Evolutionary conservation across 345 rosid genomes (phyloP), one percentile per base, ranked within the genome.

Genomic region (Moringa oleifera): DNA sequence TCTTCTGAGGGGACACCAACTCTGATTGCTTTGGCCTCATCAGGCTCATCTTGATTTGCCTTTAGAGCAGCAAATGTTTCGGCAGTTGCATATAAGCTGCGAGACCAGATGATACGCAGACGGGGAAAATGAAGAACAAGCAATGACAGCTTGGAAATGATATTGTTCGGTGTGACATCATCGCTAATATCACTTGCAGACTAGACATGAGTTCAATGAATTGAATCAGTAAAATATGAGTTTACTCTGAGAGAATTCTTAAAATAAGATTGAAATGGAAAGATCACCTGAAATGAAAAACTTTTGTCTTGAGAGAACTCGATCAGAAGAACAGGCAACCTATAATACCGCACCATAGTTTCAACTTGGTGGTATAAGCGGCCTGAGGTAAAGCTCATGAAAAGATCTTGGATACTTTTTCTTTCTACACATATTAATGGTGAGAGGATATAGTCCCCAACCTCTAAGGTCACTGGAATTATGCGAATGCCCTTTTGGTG

Each of bases 221-320:
- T 59, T 55, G 68, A 66, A 46, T 21, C 15, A 55, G 51, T 10
- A 46, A 52, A 17, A 37, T 0, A 47, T 51, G 22, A 50, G 36
- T 59, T 19, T 4, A 11, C 11, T 33, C 11, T 46, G 59, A 16
- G 24, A 19, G 25, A 25, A 47, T 56, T 31, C 49, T 20, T 16
- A 57, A 25, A 36, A 50, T 25, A 25, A 33, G 28, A 28, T 11
- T 21, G 16, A 36, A 61, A 45, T 10, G 2, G 18, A 56, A 55
- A 54, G 51, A 59, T 53, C 79, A 86, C 99, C 97, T 83, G 96
- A 80, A 94, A 94, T 36, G 99, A 94, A 77, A 90, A 94, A 81
- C 97, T 94, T 79, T 86, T 94, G 82, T 94, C 99, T 75, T 86
- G 97, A 2, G 96, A 86, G 73, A 94, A 94, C 83, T 94, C 97